Base-by-base conservation (phyloP, 2,329 filamentous ascomycete genomes). In the Aspergillus alliaceus region DNA sequence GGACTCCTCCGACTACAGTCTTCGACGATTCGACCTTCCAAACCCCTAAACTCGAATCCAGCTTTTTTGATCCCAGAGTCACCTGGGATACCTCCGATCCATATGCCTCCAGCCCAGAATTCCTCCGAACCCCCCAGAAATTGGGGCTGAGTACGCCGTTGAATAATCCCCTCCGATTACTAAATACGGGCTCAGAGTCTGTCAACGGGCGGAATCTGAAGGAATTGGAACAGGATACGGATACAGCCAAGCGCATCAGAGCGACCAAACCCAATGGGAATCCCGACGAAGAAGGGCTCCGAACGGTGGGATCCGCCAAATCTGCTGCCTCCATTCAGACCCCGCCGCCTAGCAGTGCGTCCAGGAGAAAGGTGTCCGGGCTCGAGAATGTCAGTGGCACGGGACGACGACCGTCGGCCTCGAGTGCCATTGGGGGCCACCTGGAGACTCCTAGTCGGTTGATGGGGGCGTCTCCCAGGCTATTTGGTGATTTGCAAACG, bases 281-380 rank as follows among this genome's bases (percentile, higher is more conserved):
- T 39, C 37, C 63, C 53, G 55, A 59, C 39, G 69, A 75, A 42
- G 69, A 75, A 54, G 70, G 67, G 9, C 67, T 71, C 20, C 68
- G 67, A 15, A 69, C 71, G 15, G 66, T 72, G 46, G 70, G 69
- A 44, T 74, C 74, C 12, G 67, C 71, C 57, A 77, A 73, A 53
- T 78, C 75, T 8, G 76, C 76, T 27, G 75, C 75, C 32, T 77
- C 75, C 14, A 85, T 86, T 77, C 84, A 86, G 70, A 87, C 84
- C 12, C 84, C 84, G 32, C 84, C 84, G 49, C 84, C 84, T 2
- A 86, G 84, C 25, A 79, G 84, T 70, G 83, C 82, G 18, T 82
- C 79, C 6, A 78, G 80, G 66, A 79, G 82, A 61, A 77, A 76
- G 59, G 69, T 74, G 62, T 74, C 66, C 15, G 71, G 70, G 59